Base-by-base conservation (phyloP, 768 basidiomycete genomes). In the Trametes villosa region DNA sequence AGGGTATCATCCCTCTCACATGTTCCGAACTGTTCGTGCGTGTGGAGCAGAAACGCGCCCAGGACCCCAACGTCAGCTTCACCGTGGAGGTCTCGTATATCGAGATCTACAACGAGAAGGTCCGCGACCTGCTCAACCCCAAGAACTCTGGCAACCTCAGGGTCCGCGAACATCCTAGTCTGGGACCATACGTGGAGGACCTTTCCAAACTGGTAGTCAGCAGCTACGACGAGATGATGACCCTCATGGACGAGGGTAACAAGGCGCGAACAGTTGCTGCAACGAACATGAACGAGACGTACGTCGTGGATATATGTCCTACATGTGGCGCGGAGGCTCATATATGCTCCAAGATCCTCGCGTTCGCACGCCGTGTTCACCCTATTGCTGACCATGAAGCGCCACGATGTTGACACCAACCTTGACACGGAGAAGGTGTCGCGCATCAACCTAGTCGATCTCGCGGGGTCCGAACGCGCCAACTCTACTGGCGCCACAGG, bases 251-350 rank as follows among this genome's bases (percentile, higher is more conserved):
- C 78, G 96, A 99, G 74, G 96, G 96, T 38, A 99, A 98, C 76
- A 98, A 98, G 79, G 96, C 97, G 52, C 82, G 97, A 50, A 98
- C 97, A 15, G 96, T 99, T 24, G 97, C 97, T 22, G 96, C 97
- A 26, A 99, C 97, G 22, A 95, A 97, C 76, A 99, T 99, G 97
- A 99, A 99, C 77, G 97, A 98, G 77, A 97, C 95, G 84, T 92
- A 72, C 68, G 87, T 77, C n/a, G n/a, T 5, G 11, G 5, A 12
- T 5, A 33, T 42, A 33, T 34, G 31, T 30, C n/a, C 11, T 17
- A 4, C 4, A 18, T n/a, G 9, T 11, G 18, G 20, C 33, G 26
- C 18, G 17, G 15, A 27, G 24, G 11, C 27, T 41, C 38, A 38
- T 27, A 44, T 34, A 20, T 49, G n/a, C 26, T 36, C 55, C 18